phyloP scores from a whole-genome alignment of 768 basidiomycete genomes.

The Boletellus sp. region DNA sequence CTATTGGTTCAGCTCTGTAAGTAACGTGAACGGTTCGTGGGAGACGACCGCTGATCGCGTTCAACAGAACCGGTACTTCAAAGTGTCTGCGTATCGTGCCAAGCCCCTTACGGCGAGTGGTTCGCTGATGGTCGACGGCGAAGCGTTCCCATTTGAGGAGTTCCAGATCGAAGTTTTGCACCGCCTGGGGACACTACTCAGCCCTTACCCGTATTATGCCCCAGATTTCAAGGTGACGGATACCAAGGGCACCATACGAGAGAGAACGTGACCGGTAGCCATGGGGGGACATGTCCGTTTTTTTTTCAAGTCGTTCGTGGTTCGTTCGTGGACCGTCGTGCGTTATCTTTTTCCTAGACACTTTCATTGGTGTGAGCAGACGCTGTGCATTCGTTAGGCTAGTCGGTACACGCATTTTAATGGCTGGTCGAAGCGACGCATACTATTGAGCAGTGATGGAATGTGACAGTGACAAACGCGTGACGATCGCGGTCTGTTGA shows the following conservation, averaged over 20 bases:
- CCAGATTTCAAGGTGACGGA: constrained; percentile 43
- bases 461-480: constrained; percentile 30
- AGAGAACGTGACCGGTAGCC: not conserved
- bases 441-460: constrained; percentile 5
- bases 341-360: not conserved
- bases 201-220: constrained; percentile 52
- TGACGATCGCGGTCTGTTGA: constrained; percentile 36
- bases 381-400: constrained; percentile 2
- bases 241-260: constrained; percentile 20
- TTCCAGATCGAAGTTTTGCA: constrained; percentile 75
- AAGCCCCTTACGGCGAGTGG: constrained; percentile 56
- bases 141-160: constrained; percentile 67
- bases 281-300: not conserved
- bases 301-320: not conserved
- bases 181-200: constrained; percentile 63
- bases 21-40: constrained; percentile 13
- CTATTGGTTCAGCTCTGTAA: constrained; percentile 61
- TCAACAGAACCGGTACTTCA: constrained; percentile 63
- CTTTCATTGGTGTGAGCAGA: not conserved
- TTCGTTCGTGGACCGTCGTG: not conserved
- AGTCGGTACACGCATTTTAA: not conserved
- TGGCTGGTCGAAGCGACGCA: no score
- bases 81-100: constrained; percentile 70
- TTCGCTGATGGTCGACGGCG: constrained; percentile 72
- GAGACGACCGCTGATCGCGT: constrained; percentile 8